Conservation (phyloP, 2,329 filamentous ascomycete genomes). For the Setomelanomma holmii region DNA sequence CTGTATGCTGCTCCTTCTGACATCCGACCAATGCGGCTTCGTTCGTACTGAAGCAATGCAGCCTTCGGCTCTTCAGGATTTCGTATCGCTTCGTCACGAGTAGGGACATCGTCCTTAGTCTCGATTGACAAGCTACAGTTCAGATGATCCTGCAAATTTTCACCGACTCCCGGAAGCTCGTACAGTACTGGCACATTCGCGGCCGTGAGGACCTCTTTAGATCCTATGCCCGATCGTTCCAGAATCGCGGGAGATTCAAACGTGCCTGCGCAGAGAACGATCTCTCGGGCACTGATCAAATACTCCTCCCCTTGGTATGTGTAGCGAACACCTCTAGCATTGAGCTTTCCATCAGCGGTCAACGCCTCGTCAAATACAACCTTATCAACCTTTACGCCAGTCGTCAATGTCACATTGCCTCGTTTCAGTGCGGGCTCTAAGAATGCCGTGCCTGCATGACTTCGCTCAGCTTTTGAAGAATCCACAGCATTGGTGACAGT, state of each 20-base stretch:
- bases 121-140: constrained; percentile 13
- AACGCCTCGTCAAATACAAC: constrained; percentile 15
- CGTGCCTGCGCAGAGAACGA: constrained; percentile 53
- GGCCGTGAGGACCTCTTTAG: constrained; percentile 54
- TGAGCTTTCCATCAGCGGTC: constrained; percentile 15
- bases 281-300: constrained; percentile 12
- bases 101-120: too few relatives aligned
- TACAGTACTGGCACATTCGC: constrained; percentile 60
- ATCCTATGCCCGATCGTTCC: constrained; percentile 67
- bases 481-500: constrained; percentile 27
- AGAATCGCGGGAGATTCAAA: constrained; percentile 59
- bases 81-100: too few relatives aligned
- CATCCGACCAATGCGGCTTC: too few relatives aligned
- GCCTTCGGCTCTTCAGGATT: too few relatives aligned
- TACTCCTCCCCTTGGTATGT: constrained; percentile 11
- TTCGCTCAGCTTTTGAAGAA: constrained; percentile 22
- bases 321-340: constrained; percentile 18
- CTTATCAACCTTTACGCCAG: constrained; percentile 20
- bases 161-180: constrained; percentile 67
- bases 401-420: constrained; percentile 20
- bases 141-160: constrained; percentile 66
- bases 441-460: constrained; percentile 26
- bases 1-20: too few relatives aligned
- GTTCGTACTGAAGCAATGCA: too few relatives aligned
- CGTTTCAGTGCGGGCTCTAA: constrained; percentile 23